Evolutionary conservation across 2,329 filamentous ascomycete species (phyloP).

Genomic region (Alternaria sp.): DNA sequence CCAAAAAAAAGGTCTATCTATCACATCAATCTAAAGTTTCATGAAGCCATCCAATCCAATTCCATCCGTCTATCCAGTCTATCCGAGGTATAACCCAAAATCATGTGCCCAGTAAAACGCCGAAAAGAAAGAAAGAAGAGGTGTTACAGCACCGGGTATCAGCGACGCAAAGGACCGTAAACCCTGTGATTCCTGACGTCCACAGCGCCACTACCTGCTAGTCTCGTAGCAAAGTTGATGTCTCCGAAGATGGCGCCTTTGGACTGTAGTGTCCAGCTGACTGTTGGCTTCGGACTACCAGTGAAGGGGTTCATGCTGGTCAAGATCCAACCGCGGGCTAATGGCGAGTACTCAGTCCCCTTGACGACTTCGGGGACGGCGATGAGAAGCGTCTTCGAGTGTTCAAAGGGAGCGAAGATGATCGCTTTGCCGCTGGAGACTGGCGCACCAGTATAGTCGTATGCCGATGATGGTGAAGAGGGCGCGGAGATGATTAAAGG

Average conservation of each 20-base stretch:
- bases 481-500: conserved; percentile 36
- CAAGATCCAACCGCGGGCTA: conserved; percentile 48
- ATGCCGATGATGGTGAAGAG: conserved; percentile 3
- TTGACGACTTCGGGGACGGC: conserved; percentile 39
- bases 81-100: neutral
- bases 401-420: conserved; percentile 41
- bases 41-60: neutral
- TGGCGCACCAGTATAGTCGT: neutral
- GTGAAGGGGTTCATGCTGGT: conserved; percentile 40
- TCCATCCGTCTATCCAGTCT: neutral
- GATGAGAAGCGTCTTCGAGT: conserved; percentile 39
- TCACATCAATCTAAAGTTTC: neutral
- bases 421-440: conserved; percentile 28
- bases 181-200: conserved; percentile 31
- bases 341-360: conserved; percentile 16
- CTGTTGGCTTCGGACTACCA: conserved; percentile 23
- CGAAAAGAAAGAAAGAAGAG: neutral
- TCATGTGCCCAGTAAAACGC: neutral
- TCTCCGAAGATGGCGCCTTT: conserved; percentile 52
- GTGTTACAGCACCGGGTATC: neutral
- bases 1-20: neutral
- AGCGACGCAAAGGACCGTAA: conserved; percentile 24
- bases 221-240: conserved; percentile 19
- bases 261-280: conserved; percentile 49
- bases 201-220: conserved; percentile 16